Evolutionary conservation across 2,329 filamentous ascomycete species (phyloP), one percentile per base, ranked within the genome.

Genomic region (Dactylellina haptotyla): DNA sequence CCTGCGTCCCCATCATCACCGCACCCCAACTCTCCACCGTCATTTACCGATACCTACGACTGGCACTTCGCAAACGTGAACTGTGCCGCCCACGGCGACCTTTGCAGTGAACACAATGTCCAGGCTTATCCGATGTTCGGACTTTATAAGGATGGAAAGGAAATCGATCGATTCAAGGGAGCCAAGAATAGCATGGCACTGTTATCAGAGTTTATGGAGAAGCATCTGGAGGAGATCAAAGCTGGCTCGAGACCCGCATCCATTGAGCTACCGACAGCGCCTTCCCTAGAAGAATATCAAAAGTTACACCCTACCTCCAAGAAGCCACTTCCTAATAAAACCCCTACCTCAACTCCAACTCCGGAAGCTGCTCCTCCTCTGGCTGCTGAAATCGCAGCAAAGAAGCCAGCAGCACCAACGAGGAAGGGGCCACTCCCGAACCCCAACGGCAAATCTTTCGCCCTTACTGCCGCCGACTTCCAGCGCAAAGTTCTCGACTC

Each of bases 41-140:
- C 82, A 26, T 97, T 97, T 79, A 88, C 89, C 30, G 85, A 89
- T 62, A 95, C 88, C 80, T 98, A 98, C 82, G 88, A 94, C 81
- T 94, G 97, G 81, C 88, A 91, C 77, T 97, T 99, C 79, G 94
- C 86, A 28, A 87, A 86, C 67, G 82, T 99, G 76, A 92, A 99
- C 82, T 99, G 95, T 81, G 83, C 93, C 58, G 91, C 91, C 28
- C 91, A 89, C 79, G 90, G 87, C 69, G 92, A 96, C 79, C 84
- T 92, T 12, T 99, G 95, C 82, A 80, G 82, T 54, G 85, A 87
- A 26, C 84, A 93, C 75, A 83, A 87, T 1, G 85, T 98, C 61
- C 79, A 80, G 53, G 87, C 86, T 16, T 98, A 87, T 79, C 95
- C 95, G 0, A 90, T 88, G 0, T 90, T 96, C 46, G 83, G 88